These are phyloP conservation scores for Corylus avellana DNA, from an alignment of 306 rosid species.

Conservation along the genomic window DNA sequence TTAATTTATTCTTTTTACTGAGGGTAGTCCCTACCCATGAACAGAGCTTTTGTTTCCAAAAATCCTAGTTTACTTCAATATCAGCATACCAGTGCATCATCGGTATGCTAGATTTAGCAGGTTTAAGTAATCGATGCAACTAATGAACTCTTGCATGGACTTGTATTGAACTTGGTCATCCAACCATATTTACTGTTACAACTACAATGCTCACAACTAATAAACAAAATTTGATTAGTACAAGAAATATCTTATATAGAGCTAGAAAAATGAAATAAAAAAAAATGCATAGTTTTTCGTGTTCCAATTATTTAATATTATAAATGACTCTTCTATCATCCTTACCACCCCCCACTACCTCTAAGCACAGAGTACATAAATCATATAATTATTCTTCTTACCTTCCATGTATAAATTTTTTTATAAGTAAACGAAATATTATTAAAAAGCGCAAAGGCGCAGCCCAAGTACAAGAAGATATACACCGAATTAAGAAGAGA, in stretches of 20 bases:
- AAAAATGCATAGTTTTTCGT: neutral
- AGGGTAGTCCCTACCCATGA: neutral
- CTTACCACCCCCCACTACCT: neutral
- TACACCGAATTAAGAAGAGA: too few relatives aligned
- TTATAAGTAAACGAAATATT: too few relatives aligned
- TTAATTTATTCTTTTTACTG: neutral
- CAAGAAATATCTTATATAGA: neutral
- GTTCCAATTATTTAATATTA: neutral
- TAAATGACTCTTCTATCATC: neutral
- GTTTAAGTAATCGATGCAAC: neutral
- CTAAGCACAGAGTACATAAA: neutral
- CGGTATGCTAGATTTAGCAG: neutral
- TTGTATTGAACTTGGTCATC: neutral
- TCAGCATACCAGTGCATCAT: neutral
- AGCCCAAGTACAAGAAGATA: too few relatives aligned
- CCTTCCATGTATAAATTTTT: too few relatives aligned
- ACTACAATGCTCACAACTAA: neutral
- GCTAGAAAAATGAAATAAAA: neutral
- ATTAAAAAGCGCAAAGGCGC: too few relatives aligned
- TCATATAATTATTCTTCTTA: neutral
- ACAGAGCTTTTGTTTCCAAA: neutral
- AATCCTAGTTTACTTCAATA: neutral
- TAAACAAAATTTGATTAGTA: neutral
- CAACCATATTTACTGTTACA: neutral
- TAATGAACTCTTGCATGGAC: neutral